Evolutionary conservation across 805 yeast genomes (phyloP).

Genomic region (Candida parachauliodes): DNA sequence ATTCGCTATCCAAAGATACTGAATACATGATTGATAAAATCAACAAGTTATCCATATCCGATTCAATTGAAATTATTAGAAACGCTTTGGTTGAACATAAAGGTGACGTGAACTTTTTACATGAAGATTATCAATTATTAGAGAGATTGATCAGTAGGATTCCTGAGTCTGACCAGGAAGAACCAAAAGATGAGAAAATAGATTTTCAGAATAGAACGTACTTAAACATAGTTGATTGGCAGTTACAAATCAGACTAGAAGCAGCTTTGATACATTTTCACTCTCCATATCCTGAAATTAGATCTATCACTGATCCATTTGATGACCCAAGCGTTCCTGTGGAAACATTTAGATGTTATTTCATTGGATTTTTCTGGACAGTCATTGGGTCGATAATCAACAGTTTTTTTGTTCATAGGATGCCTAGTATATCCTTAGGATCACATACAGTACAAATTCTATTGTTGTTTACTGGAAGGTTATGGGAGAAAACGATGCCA

Average conservation of each 20-base stretch:
- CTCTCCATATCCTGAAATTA: constrained; percentile 40
- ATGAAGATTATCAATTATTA: constrained; percentile 31
- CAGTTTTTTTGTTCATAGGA: constrained; percentile 39
- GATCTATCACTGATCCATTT: constrained; percentile 37
- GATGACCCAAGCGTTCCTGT: constrained; percentile 31
- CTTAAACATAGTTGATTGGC: constrained; percentile 28
- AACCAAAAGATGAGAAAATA: constrained; percentile 1
- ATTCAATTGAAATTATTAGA: constrained; percentile 30
- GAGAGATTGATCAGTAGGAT: constrained; percentile 21
- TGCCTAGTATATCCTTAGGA: constrained; percentile 33
- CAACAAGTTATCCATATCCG: constrained; percentile 16
- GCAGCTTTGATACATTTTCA: constrained; percentile 36
- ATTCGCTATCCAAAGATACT: constrained; percentile 9
- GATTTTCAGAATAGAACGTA: constrained; percentile 19
- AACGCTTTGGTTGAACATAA: constrained; percentile 33
- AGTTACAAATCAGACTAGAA: constrained; percentile 31
- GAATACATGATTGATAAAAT: constrained; percentile 29
- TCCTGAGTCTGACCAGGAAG: constrained; percentile 14
- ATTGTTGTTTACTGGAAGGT: constrained; percentile 36
- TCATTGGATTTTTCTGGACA: constrained; percentile 39
- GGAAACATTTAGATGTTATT: constrained; percentile 39
- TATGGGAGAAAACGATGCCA: constrained; percentile 35
- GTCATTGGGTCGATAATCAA: constrained; percentile 37
- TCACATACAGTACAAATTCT: constrained; percentile 39
- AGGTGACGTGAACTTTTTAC: constrained; percentile 33